Evolutionary conservation across 257 asterid genomes (phyloP).

Genomic region (Gentiana straminea): DNA sequence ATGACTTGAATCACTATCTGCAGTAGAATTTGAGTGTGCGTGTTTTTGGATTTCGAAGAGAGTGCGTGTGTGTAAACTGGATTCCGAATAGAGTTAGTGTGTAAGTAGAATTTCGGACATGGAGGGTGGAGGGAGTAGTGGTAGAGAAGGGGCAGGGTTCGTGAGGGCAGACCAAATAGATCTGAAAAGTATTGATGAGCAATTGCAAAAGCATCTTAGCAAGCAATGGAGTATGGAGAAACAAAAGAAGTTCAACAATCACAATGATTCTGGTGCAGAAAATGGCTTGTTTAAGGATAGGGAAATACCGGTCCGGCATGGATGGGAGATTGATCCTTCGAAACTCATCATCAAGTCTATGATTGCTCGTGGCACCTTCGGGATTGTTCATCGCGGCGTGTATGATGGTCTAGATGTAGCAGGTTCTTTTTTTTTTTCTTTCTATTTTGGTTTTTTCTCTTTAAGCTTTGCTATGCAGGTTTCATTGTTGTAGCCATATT

Average conservation of each 20-base stretch:
- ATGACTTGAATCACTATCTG: no score
- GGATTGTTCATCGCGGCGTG: constrained; percentile 78
- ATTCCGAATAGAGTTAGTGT: no score
- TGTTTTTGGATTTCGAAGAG: no score
- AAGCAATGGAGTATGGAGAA: constrained; percentile 47
- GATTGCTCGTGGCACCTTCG: constrained; percentile 72
- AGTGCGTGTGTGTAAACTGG: no score
- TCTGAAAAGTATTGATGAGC: constrained; percentile 73
- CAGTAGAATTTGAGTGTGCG: no score
- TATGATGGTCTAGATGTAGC: constrained; percentile 72
- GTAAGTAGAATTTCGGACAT: no score
- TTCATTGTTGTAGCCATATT: no score
- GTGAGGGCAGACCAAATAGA: constrained; percentile 76
- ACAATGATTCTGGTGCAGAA: neutral
- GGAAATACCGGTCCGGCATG: constrained; percentile 45
- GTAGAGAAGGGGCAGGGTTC: constrained; percentile 23
- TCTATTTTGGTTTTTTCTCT: neutral
- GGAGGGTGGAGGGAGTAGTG: constrained; percentile 6
- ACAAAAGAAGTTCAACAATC: constrained; percentile 16
- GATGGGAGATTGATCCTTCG: constrained; percentile 72
- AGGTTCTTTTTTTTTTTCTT: constrained; percentile 21
- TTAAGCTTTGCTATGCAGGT: neutral
- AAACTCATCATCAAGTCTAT: constrained; percentile 53
- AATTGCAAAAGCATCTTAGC: constrained; percentile 54
- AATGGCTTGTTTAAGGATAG: constrained; percentile 7